Evolutionary conservation across 2,329 filamentous ascomycete genomes (phyloP).

Genomic region (Epichloe typhina): DNA sequence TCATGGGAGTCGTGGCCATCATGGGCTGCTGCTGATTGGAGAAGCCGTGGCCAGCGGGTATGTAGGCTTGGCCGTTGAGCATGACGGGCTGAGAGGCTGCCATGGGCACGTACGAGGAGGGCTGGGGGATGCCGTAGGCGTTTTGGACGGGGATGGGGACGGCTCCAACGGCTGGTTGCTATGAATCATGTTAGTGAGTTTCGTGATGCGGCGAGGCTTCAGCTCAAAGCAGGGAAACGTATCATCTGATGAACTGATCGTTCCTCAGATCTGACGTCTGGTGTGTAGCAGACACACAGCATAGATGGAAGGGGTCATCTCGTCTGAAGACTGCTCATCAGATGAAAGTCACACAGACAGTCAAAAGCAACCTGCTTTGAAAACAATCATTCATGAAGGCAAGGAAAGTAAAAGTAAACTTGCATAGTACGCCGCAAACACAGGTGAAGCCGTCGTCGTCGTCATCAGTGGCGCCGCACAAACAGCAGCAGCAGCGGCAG

Average conservation of each 20-base stretch:
- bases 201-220: neutral
- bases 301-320: neutral
- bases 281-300: neutral
- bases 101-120: conserved; percentile 6
- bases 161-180: conserved; percentile 19
- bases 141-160: conserved; percentile 16
- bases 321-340: neutral
- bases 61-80: conserved; percentile 17
- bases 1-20: conserved; percentile 16
- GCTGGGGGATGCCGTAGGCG: conserved; percentile 20
- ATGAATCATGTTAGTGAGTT: conserved; percentile 7
- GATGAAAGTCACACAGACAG: neutral
- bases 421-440: conserved; percentile 26
- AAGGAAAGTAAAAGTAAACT: conserved; percentile 14
- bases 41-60: conserved; percentile 10
- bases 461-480: conserved; percentile 13
- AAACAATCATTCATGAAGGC: conserved; percentile 5
- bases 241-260: neutral
- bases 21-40: conserved; percentile 14
- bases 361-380: neutral
- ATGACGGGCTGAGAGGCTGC: conserved; percentile 19
- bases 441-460: conserved; percentile 17
- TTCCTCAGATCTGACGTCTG: neutral
- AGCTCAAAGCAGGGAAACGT: too few species aligned
- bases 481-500: conserved; percentile 11